Evolutionary conservation across 306 rosid genomes (phyloP).

Genomic region (Cucurbita maxima): DNA sequence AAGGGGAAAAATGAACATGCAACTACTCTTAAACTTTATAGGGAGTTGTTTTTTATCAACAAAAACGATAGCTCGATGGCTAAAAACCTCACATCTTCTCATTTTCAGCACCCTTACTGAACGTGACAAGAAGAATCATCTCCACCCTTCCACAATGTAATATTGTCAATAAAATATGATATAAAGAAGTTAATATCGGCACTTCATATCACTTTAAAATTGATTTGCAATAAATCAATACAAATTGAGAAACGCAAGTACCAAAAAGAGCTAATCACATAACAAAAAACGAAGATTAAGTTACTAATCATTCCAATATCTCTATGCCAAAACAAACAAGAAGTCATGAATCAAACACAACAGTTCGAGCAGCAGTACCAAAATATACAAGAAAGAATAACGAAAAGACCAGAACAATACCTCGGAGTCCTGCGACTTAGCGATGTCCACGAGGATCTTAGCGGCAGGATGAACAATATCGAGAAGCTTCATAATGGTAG

Average conservation of each 20-base stretch:
- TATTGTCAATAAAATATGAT: too few species aligned
- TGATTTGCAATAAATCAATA: neutral
- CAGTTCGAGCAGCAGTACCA: neutral
- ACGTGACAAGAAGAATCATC: too few species aligned
- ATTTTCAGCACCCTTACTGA: neutral
- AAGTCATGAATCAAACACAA: neutral
- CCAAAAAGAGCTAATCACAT: neutral
- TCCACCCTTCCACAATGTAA: too few species aligned
- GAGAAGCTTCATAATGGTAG: constrained; percentile 93
- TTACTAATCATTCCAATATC: neutral
- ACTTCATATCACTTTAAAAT: neutral
- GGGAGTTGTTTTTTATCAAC: neutral
- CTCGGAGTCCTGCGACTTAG: constrained; percentile 96
- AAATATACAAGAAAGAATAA: neutral
- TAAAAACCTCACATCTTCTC: neutral
- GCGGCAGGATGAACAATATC: constrained; percentile 96
- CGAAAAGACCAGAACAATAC: constrained; percentile 11
- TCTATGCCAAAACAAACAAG: neutral
- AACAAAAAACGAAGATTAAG: neutral
- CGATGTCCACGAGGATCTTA: constrained; percentile 89
- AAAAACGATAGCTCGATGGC: neutral
- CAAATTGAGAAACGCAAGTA: neutral
- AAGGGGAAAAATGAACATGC: neutral
- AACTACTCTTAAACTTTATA: neutral
- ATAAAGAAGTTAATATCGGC: too few species aligned